These are phyloP conservation scores for Erysimum pusillum DNA, from an alignment of 441 rosid species.

Conservation along the genomic window DNA sequence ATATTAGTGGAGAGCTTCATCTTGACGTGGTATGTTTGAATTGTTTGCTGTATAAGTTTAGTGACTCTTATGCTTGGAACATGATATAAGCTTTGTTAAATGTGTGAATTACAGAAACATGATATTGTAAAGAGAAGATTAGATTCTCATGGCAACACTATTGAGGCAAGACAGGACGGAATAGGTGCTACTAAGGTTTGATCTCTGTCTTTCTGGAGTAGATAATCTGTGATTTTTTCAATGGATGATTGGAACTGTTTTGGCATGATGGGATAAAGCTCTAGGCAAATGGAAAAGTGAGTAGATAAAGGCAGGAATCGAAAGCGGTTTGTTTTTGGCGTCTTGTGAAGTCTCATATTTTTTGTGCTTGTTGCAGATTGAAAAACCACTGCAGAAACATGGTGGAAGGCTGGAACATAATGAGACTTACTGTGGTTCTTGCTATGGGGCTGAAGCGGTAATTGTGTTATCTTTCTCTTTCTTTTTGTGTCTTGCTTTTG, in stretches of 20 bases:
- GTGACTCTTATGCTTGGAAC: background rate
- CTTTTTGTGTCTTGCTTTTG: slow-evolving; percentile 1
- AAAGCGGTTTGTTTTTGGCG: background rate
- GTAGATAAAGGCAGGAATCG: background rate
- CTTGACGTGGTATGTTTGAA: slow-evolving; percentile 80
- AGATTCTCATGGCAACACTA: slow-evolving; percentile 79
- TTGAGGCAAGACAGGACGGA: slow-evolving; percentile 82
- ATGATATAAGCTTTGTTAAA: background rate
- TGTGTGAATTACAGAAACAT: slow-evolving; percentile 69
- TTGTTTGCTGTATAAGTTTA: background rate
- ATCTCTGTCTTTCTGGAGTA: slow-evolving; percentile 27
- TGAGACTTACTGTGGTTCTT: slow-evolving; percentile 94
- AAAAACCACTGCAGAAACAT: slow-evolving; percentile 90
- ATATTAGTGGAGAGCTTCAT: slow-evolving; percentile 95
- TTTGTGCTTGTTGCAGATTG: slow-evolving; percentile 66
- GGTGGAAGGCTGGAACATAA: slow-evolving; percentile 97
- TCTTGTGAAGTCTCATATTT: slow-evolving; percentile 1
- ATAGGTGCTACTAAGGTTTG: slow-evolving; percentile 92
- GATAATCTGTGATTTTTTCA: background rate
- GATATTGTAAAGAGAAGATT: slow-evolving; percentile 88
- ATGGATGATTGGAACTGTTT: slow-evolving; percentile 2
- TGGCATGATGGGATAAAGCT: background rate
- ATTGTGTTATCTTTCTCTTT: slow-evolving; percentile 35
- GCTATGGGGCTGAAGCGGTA: slow-evolving; percentile 92
- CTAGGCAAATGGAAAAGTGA: background rate